Evolutionary conservation across 768 basidiomycete species (phyloP), one percentile per base, ranked within the genome.

Genomic region (Lepiota venenata): DNA sequence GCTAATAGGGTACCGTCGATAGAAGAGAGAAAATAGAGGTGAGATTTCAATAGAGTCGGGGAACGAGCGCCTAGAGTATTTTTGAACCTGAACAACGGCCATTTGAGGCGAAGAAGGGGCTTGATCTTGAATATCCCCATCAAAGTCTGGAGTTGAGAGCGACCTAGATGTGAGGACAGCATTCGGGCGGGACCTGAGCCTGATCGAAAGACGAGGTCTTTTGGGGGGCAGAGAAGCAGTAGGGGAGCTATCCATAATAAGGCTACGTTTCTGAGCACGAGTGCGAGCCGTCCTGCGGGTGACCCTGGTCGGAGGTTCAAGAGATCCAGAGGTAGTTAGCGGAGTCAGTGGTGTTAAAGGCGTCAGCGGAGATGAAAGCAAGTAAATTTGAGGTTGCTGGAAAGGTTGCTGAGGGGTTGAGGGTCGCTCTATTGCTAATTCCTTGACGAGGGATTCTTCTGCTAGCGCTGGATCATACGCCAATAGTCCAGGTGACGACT

Each of bases 1-100:
- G 58, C 83, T 85, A 50, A 77, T 74, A 4, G 87, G 85, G 63
- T 88, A 92, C 7, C 82, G 80, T 52, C 85, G 71, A 65, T 92
- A 92, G 57, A 88, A 79, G 16, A 84, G 76, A 38, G 83, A 68
- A 61, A 84, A 89, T 27, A 70, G 67, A 1, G 71, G 56, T 20
- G 79, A 73, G 45, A 78, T 71, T 39, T 77, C 69, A 49, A 88
- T 60, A 41, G 66, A 42, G 7, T 69, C 55, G 2, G 85, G 84
- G 50, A 91, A 77, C 7, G 71, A 74, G 51, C 89, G 80, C 16
- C 60, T 71, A 9, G 72, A 66, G 60, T 67, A 69, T 25, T 57
- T 50, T 2, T 60, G 46, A 49, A 39, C 37, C 25, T 51, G 32
- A 16, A 9, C 29, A 39, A 47, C 4, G 10, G 10, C n/a, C 37